Percentiles rank a stretch among this genome's conserved stretches.
These are phyloP conservation scores for Ceratocystis cacaofunesta DNA, from an alignment of 2,329 filamentous ascomycete species.

Conservation along the genomic window DNA sequence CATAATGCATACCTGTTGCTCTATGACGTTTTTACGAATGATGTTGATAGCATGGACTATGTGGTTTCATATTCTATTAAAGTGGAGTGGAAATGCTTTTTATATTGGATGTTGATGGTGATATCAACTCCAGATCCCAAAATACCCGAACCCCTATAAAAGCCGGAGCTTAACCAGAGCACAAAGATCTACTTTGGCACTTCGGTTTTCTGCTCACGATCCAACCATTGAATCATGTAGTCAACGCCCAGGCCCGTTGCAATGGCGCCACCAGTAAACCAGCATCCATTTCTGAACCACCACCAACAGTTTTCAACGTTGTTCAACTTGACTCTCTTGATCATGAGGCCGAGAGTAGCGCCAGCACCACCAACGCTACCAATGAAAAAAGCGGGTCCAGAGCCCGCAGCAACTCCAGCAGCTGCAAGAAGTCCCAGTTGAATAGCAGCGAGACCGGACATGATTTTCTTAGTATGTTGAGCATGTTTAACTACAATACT, in stretches of 20 bases:
- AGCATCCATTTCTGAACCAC: slow-evolving; percentile 61
- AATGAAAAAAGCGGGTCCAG: slow-evolving; percentile 52
- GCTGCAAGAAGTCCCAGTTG: slow-evolving; percentile 57
- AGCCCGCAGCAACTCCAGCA: slow-evolving; percentile 52
- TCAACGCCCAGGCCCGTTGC: slow-evolving; percentile 43
- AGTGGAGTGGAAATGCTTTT: neutral
- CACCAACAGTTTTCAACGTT: slow-evolving; percentile 56
- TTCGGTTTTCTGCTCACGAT: neutral
- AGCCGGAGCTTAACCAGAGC: neutral
- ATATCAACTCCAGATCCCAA: neutral
- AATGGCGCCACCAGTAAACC: slow-evolving; percentile 51
- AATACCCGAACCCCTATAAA: neutral
- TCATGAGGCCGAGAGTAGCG: slow-evolving; percentile 49
- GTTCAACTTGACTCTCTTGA: slow-evolving; percentile 50
- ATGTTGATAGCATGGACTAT: neutral
- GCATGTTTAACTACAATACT: slow-evolving; percentile 72
- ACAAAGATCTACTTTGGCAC: slow-evolving; percentile 6
- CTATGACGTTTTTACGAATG: too few species aligned
- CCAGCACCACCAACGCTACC: slow-evolving; percentile 52
- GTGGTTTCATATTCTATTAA: neutral
- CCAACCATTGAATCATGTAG: slow-evolving; percentile 35
- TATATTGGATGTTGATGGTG: slow-evolving; percentile 7
- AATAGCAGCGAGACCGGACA: slow-evolving; percentile 52
- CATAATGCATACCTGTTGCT: neutral
- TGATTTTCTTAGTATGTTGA: slow-evolving; percentile 58